Conservation (phyloP, 345 rosid species). For the Rubroshorea leprosula region DNA sequence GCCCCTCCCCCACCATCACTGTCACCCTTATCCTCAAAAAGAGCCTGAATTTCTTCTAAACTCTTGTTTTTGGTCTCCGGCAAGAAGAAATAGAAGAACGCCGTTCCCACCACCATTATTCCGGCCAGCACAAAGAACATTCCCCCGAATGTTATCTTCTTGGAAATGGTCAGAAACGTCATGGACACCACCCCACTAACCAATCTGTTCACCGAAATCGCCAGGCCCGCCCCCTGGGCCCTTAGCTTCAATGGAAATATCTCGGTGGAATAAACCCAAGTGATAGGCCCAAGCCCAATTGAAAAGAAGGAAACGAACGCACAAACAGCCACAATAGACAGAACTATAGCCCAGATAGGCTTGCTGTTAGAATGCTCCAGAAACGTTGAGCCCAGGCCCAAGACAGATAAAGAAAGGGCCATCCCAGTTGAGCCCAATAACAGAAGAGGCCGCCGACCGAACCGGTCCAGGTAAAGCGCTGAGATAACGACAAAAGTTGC, state of each 20-base stretch:
- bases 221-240: conserved; percentile 62
- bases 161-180: conserved; percentile 47
- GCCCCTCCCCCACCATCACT: background rate
- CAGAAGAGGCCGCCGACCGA: conserved; percentile 43
- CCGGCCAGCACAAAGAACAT: conserved; percentile 52
- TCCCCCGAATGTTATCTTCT: conserved; percentile 49
- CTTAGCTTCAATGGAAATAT: conserved; percentile 59
- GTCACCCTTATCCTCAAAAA: conserved; percentile 36
- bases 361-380: conserved; percentile 23
- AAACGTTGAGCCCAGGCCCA: conserved; percentile 41
- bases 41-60: conserved; percentile 55
- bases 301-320: conserved; percentile 55
- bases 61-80: conserved; percentile 77
- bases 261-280: conserved; percentile 85
- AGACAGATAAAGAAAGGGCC: conserved; percentile 31
- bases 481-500: conserved; percentile 34
- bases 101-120: conserved; percentile 38
- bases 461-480: conserved; percentile 38
- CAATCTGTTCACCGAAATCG: conserved; percentile 59
- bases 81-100: conserved; percentile 49
- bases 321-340: conserved; percentile 35
- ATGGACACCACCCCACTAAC: conserved; percentile 70
- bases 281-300: conserved; percentile 73
- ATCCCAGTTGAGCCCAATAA: conserved; percentile 42
- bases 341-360: conserved; percentile 34